Evolutionary conservation across 805 yeast genomes (phyloP), one percentile per base, ranked within the genome.

Genomic region (Grigorovia transvaalensis): DNA sequence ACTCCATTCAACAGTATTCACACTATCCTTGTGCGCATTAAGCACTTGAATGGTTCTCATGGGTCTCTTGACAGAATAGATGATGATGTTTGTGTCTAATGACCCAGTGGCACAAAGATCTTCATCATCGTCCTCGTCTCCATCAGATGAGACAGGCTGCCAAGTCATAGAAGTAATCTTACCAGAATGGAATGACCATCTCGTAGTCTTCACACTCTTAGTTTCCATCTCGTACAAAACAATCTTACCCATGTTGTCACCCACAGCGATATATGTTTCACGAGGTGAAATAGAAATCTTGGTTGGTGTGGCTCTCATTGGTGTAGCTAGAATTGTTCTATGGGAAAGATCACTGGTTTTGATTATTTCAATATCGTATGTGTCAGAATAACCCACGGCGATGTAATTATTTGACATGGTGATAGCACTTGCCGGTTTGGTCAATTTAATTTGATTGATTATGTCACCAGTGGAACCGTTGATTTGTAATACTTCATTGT

Each of bases 181-280:
- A 52, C 96, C 84, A 1, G 90, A 86, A 66, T 93, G 97, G 81
- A 88, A 91, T 0, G 95, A 84, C 99, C 99, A 93, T 64, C 97
- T 79, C 0, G 95, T 80, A 2, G 98, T 88, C 41, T 82, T 76
- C 8, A 87, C 70, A 2, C 76, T 58, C 49, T 72, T 77, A 43
- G 80, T 81, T 2, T 65, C 66, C 7, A 81, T 65, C 56, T 80
- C 75, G 68, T 80, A 88, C 41, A 90, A 73, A n/a, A 83, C 69
- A 57, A 89, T 88, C 66, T 91, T 93, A 38, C 99, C 99, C 50
- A 84, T 74, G 5, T 75, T 74, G 61, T 90, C 97, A 50, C 96
- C 97, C 27, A 84, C 85, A 0, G 98, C 98, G 17, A 85, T 73
- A 54, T 71, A 77, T 51, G 73, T 66, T 8, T 80, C 85, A 58